A percentile compares a stretch with the other conserved stretches of the same genome.
Evolutionary conservation across 208 protist genomes (phyloP).

Genomic region (Vickermania ingenoplastis): DNA sequence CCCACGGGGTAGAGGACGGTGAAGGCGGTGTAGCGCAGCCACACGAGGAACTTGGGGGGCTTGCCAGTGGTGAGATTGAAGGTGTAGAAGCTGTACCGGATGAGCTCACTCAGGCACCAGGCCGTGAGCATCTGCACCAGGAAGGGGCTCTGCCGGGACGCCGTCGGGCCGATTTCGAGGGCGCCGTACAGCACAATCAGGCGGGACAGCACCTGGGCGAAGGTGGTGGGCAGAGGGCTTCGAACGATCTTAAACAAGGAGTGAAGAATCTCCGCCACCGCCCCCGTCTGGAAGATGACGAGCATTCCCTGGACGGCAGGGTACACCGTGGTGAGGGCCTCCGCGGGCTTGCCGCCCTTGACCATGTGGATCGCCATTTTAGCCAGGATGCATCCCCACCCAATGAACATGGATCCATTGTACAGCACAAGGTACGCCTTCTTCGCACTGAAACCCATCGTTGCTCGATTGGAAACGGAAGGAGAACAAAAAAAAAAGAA

Average conservation of each 20-base stretch:
- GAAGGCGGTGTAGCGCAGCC: constrained; percentile 87
- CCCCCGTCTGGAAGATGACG: constrained; percentile 74
- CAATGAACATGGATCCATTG: constrained; percentile 63
- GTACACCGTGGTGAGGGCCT: constrained; percentile 38
- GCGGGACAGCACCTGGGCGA: constrained; percentile 80
- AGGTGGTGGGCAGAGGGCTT: constrained; percentile 67
- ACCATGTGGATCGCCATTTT: constrained; percentile 57
- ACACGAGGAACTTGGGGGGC: constrained; percentile 35
- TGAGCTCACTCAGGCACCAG: constrained; percentile 79
- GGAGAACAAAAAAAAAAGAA: too few species aligned
- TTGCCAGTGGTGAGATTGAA: constrained; percentile 39
- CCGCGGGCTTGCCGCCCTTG: constrained; percentile 23
- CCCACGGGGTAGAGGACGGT: constrained; percentile 86
- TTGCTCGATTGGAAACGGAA: too few species aligned
- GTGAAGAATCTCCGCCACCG: constrained; percentile 78
- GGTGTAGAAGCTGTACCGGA: constrained; percentile 86
- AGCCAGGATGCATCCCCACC: constrained; percentile 52
- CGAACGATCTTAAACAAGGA: constrained; percentile 63
- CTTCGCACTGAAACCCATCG: constrained; percentile 15
- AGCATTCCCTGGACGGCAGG: constrained; percentile 48
- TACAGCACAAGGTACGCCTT: constrained; percentile 67
- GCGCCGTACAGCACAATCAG: constrained; percentile 76
- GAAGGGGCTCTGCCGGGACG: constrained; percentile 27
- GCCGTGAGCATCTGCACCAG: constrained; percentile 73
- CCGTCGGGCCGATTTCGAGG: constrained; percentile 52